These are phyloP conservation scores for Fagus sylvatica DNA, from an alignment of 306 rosid genomes.

Conservation along the genomic window DNA sequence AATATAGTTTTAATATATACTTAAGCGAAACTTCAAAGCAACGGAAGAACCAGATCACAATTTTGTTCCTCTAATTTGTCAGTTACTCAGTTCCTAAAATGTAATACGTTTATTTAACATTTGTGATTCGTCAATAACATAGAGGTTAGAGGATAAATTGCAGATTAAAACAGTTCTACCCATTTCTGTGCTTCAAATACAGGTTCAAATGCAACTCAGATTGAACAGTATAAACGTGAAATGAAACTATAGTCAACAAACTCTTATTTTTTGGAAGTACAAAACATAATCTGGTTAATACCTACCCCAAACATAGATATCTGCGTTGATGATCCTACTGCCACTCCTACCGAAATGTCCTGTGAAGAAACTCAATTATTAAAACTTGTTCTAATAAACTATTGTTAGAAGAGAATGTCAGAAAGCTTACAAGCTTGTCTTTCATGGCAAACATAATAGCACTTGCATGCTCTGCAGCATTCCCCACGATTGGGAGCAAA, in stretches of 20 bases:
- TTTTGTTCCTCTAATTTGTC: not conserved
- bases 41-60: not conserved
- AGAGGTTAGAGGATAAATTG: not conserved
- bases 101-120: not conserved
- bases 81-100: not conserved
- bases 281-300: not conserved
- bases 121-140: not conserved
- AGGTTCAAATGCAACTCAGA: no score
- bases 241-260: not conserved
- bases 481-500: constrained; percentile 81
- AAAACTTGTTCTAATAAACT: not conserved
- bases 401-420: not conserved
- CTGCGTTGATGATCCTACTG: constrained; percentile 82
- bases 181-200: no score
- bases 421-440: constrained; percentile 75
- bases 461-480: constrained; percentile 90
- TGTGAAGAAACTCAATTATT: constrained; percentile 34
- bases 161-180: not conserved
- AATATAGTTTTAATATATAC: not conserved
- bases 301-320: constrained; percentile 83
- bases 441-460: constrained; percentile 85
- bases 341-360: constrained; percentile 83
- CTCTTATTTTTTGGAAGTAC: not conserved
- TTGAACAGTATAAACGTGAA: not conserved
- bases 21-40: not conserved